A percentile compares a stretch with the other conserved stretches of the same genome.
These are phyloP conservation scores for Pseudogymnoascus sp. DNA, from an alignment of 2,329 filamentous ascomycete genomes.

Conservation along the genomic window DNA sequence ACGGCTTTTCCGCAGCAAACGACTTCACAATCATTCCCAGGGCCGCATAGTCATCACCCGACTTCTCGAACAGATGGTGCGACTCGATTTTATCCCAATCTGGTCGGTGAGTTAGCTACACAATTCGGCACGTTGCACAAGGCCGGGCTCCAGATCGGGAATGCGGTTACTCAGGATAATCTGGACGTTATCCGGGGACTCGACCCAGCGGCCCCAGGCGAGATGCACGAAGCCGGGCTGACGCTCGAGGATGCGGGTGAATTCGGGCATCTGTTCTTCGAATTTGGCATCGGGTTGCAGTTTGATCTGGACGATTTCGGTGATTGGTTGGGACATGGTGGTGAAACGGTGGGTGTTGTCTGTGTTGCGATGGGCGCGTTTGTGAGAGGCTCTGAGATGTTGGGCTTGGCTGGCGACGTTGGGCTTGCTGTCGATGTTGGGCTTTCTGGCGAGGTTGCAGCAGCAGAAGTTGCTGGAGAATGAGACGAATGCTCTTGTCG, in stretches of 20 bases:
- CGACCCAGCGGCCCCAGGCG: background rate
- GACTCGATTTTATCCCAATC: background rate
- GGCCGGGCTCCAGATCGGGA: background rate
- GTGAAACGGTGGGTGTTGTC: background rate
- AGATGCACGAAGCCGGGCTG: constrained; percentile 8
- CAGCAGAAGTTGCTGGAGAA: background rate
- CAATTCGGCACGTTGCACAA: background rate
- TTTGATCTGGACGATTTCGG: background rate
- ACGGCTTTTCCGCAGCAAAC: background rate
- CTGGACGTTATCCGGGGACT: constrained; percentile 3
- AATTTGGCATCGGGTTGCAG: background rate
- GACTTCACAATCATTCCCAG: background rate
- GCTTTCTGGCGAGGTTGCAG: background rate
- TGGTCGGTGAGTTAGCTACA: background rate
- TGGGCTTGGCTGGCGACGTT: background rate
- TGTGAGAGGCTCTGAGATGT: background rate
- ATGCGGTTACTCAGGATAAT: background rate
- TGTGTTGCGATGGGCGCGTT: background rate
- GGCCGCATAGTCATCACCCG: background rate
- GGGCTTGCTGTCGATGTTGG: background rate
- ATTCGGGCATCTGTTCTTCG: background rate
- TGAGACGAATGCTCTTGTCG: background rate
- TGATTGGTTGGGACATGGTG: constrained; percentile 3
- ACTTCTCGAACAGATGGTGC: background rate
- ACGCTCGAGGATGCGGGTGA: background rate